Evolutionary conservation across 2,329 filamentous ascomycete genomes (phyloP).

Genomic region (Cytospora piceicola): DNA sequence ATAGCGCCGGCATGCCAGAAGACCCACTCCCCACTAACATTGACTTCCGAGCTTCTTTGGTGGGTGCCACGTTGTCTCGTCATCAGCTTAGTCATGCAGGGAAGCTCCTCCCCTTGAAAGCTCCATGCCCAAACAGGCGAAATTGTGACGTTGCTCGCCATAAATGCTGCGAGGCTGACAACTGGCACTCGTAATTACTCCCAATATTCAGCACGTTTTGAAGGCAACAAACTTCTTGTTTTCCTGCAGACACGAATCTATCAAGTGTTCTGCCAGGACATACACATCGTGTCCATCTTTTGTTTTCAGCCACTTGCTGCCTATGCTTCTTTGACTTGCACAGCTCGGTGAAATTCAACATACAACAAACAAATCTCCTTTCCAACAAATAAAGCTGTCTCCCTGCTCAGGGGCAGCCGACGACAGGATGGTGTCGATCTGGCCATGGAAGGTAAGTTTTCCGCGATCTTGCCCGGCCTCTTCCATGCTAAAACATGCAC

Average conservation of each 20-base stretch:
- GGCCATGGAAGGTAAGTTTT: conserved; percentile 76
- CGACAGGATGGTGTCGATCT: conserved; percentile 76
- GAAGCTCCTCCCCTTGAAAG: conserved; percentile 5
- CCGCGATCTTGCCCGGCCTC: neutral
- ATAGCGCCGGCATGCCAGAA: neutral
- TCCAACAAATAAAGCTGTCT: neutral
- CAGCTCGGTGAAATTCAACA: neutral
- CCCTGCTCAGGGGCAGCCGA: conserved; percentile 3
- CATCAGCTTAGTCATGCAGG: neutral
- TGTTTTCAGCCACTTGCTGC: neutral
- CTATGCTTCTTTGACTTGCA: neutral
- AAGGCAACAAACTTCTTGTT: neutral
- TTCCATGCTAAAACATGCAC: conserved; percentile 9
- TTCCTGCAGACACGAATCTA: conserved; percentile 11
- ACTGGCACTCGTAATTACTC: neutral
- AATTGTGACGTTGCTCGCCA: conserved; percentile 1
- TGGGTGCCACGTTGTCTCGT: neutral
- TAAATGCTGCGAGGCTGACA: conserved; percentile 2
- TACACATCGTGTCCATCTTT: neutral
- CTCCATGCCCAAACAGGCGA: conserved; percentile 11
- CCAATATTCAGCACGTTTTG: neutral
- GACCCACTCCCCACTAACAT: conserved; percentile 2
- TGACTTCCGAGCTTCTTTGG: neutral
- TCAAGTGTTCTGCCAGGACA: conserved; percentile 7
- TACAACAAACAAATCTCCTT: neutral